Evolutionary conservation across 2,329 filamentous ascomycete genomes (phyloP).

Genomic region (Rhytidhysteron rufulum): DNA sequence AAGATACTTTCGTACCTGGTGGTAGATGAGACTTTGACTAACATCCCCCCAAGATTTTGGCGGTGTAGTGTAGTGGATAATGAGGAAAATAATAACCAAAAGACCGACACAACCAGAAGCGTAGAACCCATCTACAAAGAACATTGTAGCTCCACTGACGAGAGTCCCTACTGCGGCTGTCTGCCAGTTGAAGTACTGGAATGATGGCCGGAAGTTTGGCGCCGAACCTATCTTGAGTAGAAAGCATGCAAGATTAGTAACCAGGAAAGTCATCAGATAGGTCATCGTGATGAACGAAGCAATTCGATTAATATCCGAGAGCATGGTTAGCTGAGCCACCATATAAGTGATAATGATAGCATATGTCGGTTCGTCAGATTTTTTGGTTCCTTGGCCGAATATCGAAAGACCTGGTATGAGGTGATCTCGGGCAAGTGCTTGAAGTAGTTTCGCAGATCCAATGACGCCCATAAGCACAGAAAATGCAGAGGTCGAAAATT

Average conservation of each 20-base stretch:
- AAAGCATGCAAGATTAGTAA: constrained; percentile 85
- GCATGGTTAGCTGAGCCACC: constrained; percentile 73
- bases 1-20: constrained; percentile 83
- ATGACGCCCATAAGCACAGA: constrained; percentile 85
- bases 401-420: constrained; percentile 71
- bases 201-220: constrained; percentile 83
- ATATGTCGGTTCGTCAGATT: constrained; percentile 68
- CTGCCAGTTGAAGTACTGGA: constrained; percentile 85
- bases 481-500: constrained; percentile 79
- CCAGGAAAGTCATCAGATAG: constrained; percentile 87
- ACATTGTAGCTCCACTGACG: constrained; percentile 78
- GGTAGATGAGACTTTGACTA: constrained; percentile 82
- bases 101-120: constrained; percentile 71
- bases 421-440: constrained; percentile 75
- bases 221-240: constrained; percentile 81
- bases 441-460: constrained; percentile 77
- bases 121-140: constrained; percentile 81
- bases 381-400: constrained; percentile 70
- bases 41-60: constrained; percentile 90
- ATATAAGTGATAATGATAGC: constrained; percentile 73
- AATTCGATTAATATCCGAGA: constrained; percentile 83
- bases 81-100: constrained; percentile 70
- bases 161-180: constrained; percentile 72
- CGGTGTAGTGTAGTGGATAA: constrained; percentile 81
- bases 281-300: constrained; percentile 89